Base-by-base conservation (phyloP, 495 filamentous ascomycete species). In the Parathielavia hyrcaniae region DNA sequence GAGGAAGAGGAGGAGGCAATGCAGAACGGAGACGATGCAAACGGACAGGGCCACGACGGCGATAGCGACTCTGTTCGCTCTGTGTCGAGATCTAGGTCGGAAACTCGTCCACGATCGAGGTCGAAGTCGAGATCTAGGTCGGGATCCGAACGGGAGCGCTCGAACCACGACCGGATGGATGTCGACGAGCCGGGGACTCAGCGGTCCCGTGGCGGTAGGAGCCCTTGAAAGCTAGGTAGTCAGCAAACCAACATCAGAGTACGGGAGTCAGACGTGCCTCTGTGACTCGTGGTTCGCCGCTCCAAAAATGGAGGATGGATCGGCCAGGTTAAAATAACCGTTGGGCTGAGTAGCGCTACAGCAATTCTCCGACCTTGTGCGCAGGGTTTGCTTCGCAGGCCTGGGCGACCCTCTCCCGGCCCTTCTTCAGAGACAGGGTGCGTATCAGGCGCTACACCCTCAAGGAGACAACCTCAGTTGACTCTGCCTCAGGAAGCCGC, bases 1-100 rank as follows among this genome's bases (percentile, higher is more conserved):
- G 80, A 81, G 17, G 80, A 82, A 34, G 80, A 81, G n/a, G 80
- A 82, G 5, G 79, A 58, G 53, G 67, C 60, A 47, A 70, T 68
- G 61, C 68, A 74, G 43, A 65, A 70, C 17, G 71, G 68, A 30
- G 73, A 70, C 32, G 61, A 47, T 44, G 57, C 55, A 19, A 58
- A 68, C 44, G 60, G 55, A 49, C 60, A 68, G 23, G 63, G 54
- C 20, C 59, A 60, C 35, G 64, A 50, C 0, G 26, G 22, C 39
- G 57, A 55, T n/a, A 60, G 62, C 23, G 64, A 55, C 12, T 60
- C 58, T 5, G 45, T 68, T 34, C 41, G 56, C 49, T 23, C 64
- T 35, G 49, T 57, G 57, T 46, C 61, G 10, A 46, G 58, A 23
- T 58, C 59, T 13, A 59, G 63, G 46, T 63, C 61, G 13, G 39